A percentile compares a stretch with the other conserved stretches of the same genome.
phyloP scores from a whole-genome alignment of 768 basidiomycete genomes.

The Auricularia sp. region DNA sequence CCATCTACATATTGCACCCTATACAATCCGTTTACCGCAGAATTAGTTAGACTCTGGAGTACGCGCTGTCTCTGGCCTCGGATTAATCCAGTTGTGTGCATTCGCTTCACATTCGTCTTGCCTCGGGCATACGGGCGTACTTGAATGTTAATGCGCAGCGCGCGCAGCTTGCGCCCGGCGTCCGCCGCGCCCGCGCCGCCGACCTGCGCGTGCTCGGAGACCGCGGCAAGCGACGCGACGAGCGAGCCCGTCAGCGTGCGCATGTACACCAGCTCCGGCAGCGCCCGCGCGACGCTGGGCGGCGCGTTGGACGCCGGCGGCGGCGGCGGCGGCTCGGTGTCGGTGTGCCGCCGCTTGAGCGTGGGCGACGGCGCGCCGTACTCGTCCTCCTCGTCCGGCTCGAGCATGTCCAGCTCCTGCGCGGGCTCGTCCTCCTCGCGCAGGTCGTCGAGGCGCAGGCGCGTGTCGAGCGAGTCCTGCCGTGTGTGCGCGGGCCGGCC shows the following conservation, averaged over 20 bases:
- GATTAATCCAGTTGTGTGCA: too few species aligned
- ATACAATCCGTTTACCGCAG: too few species aligned
- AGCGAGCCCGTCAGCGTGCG: slow-evolving; percentile 67
- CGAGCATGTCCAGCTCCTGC: slow-evolving; percentile 33
- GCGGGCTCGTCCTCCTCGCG: slow-evolving; percentile 26
- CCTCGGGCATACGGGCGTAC: too few species aligned
- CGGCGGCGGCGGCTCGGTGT: slow-evolving; percentile 9
- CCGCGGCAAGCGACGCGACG: slow-evolving; percentile 59
- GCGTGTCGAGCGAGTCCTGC: neutral
- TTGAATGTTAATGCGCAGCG: too few species aligned
- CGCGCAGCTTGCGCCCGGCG: slow-evolving; percentile 76
- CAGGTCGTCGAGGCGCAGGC: neutral
- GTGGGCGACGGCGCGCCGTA: slow-evolving; percentile 14
- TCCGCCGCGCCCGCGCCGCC: slow-evolving; percentile 79
- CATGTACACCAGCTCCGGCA: slow-evolving; percentile 59
- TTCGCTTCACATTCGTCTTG: too few species aligned
- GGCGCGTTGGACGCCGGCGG: slow-evolving; percentile 39
- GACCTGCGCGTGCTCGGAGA: slow-evolving; percentile 83
- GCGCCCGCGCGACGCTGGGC: slow-evolving; percentile 46
- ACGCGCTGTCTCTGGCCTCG: too few species aligned
- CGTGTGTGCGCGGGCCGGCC: slow-evolving; percentile 14
- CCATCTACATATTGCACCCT: too few species aligned
- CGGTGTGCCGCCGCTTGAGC: neutral
- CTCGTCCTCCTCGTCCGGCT: slow-evolving; percentile 40
- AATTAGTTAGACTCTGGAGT: too few species aligned